Conservation (phyloP, 2,329 filamentous ascomycete genomes). For the Pseudomassariella vexata region DNA sequence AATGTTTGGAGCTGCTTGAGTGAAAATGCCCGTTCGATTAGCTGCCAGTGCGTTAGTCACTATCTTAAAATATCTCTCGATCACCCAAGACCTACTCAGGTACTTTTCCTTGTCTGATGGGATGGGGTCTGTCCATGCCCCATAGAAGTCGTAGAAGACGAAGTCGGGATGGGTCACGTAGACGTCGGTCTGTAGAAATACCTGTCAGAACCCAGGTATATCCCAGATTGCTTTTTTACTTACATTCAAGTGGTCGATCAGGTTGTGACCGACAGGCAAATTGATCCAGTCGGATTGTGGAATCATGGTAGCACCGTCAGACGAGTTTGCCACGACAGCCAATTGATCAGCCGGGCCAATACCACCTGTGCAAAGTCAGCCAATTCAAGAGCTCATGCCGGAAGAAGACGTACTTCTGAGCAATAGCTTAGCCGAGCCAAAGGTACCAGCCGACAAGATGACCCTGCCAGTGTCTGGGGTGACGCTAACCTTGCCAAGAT, state of each 20-base stretch:
- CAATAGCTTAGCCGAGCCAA: slow-evolving; percentile 65
- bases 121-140: slow-evolving; percentile 47
- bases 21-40: slow-evolving; percentile 36
- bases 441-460: slow-evolving; percentile 61
- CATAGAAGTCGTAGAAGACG: slow-evolving; percentile 60
- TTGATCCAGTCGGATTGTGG: slow-evolving; percentile 46
- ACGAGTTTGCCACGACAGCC: slow-evolving; percentile 40
- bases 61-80: too few species aligned
- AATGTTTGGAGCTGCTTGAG: slow-evolving; percentile 59
- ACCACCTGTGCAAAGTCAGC: slow-evolving; percentile 27
- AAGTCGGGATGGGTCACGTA: slow-evolving; percentile 37
- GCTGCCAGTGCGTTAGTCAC: too few species aligned
- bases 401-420: slow-evolving; percentile 44
- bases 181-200: slow-evolving; percentile 34
- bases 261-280: slow-evolving; percentile 53
- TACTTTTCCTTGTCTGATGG: slow-evolving; percentile 35
- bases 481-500: slow-evolving; percentile 54
- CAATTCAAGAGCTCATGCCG: not conserved
- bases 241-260: slow-evolving; percentile 50
- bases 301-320: slow-evolving; percentile 47
- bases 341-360: slow-evolving; percentile 61
- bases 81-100: slow-evolving; percentile 27
- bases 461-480: slow-evolving; percentile 57
- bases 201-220: not conserved
- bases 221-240: slow-evolving; percentile 8